These are phyloP conservation scores for Fusarium kyushuense DNA, from an alignment of 2,329 filamentous ascomycete genomes.

Conservation along the genomic window DNA sequence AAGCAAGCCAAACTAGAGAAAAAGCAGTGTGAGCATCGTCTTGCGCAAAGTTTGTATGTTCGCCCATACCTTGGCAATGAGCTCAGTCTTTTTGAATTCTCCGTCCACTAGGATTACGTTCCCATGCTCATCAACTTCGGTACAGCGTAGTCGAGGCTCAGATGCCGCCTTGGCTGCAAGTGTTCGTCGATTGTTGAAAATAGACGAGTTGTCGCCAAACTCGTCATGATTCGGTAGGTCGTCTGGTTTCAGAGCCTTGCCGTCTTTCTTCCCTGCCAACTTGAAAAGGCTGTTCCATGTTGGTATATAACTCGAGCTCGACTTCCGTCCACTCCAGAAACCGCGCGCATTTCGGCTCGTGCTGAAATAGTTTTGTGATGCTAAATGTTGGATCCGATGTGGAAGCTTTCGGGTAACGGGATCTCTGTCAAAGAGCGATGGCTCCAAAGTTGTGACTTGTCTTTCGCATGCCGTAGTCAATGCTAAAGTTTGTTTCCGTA, in stretches of 20 bases:
- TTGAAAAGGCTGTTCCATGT: conserved; percentile 66
- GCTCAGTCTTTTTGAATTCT: conserved; percentile 96
- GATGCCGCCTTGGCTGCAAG: conserved; percentile 81
- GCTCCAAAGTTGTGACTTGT: conserved; percentile 43
- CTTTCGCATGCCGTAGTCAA: conserved; percentile 26
- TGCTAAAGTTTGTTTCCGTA: conserved; percentile 29
- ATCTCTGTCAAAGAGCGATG: conserved; percentile 49
- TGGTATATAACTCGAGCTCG: conserved; percentile 43
- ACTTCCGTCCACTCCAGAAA: conserved; percentile 35
- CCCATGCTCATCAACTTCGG: conserved; percentile 92
- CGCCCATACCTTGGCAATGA: conserved; percentile 84
- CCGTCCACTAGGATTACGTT: conserved; percentile 93
- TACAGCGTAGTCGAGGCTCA: conserved; percentile 89
- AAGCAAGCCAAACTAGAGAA: conserved; percentile 82
- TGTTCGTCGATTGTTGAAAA: conserved; percentile 77
- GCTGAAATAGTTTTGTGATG: conserved; percentile 46
- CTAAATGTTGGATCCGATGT: conserved; percentile 17
- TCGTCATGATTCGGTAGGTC: conserved; percentile 71
- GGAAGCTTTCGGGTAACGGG: conserved; percentile 34
- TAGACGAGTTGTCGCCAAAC: conserved; percentile 65
- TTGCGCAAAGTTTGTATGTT: not conserved
- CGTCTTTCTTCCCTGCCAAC: conserved; percentile 52
- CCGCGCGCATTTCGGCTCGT: conserved; percentile 46
- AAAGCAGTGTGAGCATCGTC: conserved; percentile 13
- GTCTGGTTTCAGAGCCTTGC: conserved; percentile 64